These are phyloP conservation scores for Cercospora nicotianae DNA, from an alignment of 2,329 filamentous ascomycete species.

Conservation along the genomic window DNA sequence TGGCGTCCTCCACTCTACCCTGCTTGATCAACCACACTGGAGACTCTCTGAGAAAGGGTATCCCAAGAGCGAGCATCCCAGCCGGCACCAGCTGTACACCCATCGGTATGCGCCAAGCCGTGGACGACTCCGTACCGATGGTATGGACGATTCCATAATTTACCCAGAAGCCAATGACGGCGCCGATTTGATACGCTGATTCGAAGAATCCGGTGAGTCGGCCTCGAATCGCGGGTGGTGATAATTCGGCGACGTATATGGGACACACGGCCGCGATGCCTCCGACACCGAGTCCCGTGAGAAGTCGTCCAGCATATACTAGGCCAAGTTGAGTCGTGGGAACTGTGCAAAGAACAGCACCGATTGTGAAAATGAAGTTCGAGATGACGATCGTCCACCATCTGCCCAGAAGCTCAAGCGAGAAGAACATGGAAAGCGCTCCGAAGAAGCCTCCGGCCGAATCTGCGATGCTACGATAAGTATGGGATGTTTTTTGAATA, in stretches of 20 bases:
- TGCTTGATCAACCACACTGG: slow-evolving; percentile 37
- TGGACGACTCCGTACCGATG: slow-evolving; percentile 27
- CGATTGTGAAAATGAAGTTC: slow-evolving; percentile 49
- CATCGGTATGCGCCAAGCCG: slow-evolving; percentile 36
- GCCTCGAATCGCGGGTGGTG: slow-evolving; percentile 39
- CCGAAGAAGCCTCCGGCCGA: slow-evolving; percentile 57
- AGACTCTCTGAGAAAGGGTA: slow-evolving; percentile 37
- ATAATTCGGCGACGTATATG: slow-evolving; percentile 40
- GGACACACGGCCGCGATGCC: slow-evolving; percentile 38
- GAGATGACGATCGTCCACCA: slow-evolving; percentile 53
- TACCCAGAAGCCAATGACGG: slow-evolving; percentile 41
- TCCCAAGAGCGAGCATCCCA: slow-evolving; percentile 34
- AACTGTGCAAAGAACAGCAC: slow-evolving; percentile 48
- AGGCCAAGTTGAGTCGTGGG: slow-evolving; percentile 43
- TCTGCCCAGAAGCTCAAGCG: slow-evolving; percentile 51
- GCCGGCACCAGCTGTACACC: slow-evolving; percentile 39
- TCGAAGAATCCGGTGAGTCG: slow-evolving; percentile 40
- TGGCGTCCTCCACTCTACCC: slow-evolving; percentile 25
- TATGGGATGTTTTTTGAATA: neutral
- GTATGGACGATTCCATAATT: slow-evolving; percentile 39
- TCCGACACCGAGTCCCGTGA: slow-evolving; percentile 40
- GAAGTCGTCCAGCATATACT: slow-evolving; percentile 46
- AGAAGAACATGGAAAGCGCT: slow-evolving; percentile 50
- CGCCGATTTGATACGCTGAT: slow-evolving; percentile 38
- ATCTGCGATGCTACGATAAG: slow-evolving; percentile 15